A percentile compares a stretch with the other conserved stretches of the same genome.
phyloP scores from a whole-genome alignment of 108 stramenopile species.

The Cyclotella sp. region DNA sequence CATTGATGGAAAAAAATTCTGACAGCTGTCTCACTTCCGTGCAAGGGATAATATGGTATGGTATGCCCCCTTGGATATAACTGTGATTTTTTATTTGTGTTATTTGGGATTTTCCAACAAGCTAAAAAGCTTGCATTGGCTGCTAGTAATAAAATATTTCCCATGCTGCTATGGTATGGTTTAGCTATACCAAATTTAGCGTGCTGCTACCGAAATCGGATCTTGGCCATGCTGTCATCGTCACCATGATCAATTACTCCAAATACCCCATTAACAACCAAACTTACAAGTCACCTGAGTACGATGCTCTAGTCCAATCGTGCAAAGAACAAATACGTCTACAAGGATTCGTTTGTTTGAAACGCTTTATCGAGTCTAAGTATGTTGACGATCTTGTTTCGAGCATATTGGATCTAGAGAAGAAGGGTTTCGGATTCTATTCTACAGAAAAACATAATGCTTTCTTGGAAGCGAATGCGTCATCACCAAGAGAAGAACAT shows the following conservation, averaged over 20 bases:
- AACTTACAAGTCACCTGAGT: not conserved
- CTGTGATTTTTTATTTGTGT: no score
- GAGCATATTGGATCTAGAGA: constrained; percentile 20
- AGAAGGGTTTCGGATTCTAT: constrained; percentile 29
- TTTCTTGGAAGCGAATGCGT: constrained; percentile 20
- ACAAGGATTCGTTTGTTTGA: constrained; percentile 27
- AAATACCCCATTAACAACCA: not conserved
- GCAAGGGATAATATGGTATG: no score
- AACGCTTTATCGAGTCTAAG: constrained; percentile 9
- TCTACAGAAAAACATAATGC: constrained; percentile 37
- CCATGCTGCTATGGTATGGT: no score
- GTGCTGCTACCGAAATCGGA: no score
- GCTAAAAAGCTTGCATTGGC: no score
- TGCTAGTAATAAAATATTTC: no score
- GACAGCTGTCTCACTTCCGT: no score
- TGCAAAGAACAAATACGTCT: constrained; percentile 16
- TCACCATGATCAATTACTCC: not conserved
- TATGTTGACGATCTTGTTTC: constrained; percentile 17
- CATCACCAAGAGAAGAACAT: not conserved
- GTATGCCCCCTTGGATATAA: no score
- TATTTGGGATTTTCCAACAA: no score
- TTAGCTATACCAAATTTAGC: no score
- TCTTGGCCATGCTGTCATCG: not conserved
- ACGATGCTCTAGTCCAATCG: not conserved
- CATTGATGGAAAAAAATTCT: no score